phyloP scores from a whole-genome alignment of 306 rosid genomes.

The Alnus rubra region DNA sequence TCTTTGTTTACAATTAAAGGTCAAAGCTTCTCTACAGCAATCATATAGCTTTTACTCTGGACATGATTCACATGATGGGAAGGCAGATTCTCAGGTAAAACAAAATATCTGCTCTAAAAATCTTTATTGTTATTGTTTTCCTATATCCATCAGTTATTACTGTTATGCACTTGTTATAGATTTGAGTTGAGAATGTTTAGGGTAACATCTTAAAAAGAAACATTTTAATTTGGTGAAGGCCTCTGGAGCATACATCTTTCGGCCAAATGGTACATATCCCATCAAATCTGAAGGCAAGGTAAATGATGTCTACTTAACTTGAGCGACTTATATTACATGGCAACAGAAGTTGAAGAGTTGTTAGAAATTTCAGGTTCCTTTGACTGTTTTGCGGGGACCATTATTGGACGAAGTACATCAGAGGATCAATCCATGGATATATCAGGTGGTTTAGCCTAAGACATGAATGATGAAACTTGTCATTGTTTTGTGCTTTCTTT shows the following conservation, averaged over 20 bases:
- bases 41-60: slow-evolving; percentile 48
- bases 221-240: slow-evolving; percentile 27
- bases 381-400: slow-evolving; percentile 52
- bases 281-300: slow-evolving; percentile 47
- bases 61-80: slow-evolving; percentile 44
- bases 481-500: slow-evolving; percentile 2
- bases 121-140: slow-evolving; percentile 10
- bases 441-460: slow-evolving; percentile 42
- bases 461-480: background rate
- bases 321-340: slow-evolving; percentile 8
- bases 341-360: slow-evolving; percentile 2
- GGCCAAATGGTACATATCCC: slow-evolving; percentile 53
- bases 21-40: slow-evolving; percentile 44
- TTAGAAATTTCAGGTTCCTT: slow-evolving; percentile 38
- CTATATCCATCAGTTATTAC: too few species aligned
- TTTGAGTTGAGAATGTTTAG: slow-evolving; percentile 8
- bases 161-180: background rate
- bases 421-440: slow-evolving; percentile 50
- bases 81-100: slow-evolving; percentile 49
- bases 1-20: slow-evolving; percentile 27
- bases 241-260: slow-evolving; percentile 54
- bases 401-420: slow-evolving; percentile 57
- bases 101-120: slow-evolving; percentile 7
- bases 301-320: slow-evolving; percentile 13
- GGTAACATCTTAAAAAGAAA: background rate